Base-by-base conservation (phyloP, 768 basidiomycete species). In the Lyophyllum decastes region DNA sequence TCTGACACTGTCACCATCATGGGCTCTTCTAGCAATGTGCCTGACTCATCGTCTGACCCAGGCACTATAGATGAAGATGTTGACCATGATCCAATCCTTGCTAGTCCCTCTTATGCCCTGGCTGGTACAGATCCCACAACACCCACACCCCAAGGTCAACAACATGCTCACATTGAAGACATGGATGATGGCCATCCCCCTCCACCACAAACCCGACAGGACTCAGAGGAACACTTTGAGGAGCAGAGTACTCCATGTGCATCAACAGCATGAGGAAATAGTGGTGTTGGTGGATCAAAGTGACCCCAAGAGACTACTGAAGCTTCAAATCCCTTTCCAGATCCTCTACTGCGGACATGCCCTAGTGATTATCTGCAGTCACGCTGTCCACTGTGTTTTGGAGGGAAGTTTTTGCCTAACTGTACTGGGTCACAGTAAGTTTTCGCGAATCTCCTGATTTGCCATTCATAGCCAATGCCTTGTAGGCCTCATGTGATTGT, bases 341-440 rank as follows among this genome's bases (percentile, higher is more conserved):
- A 55, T 25, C 46, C 54, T 35, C 47, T 38, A 6, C 46, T 21
- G 1, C 54, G 27, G 14, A 26, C 14, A 40, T 51, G 53, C 0
- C 64, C 65, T 9, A 61, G 58, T 44, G 61, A 66, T 17, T 68
- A 68, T 52, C 55, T 70, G 6, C 52, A 50, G 27, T 52, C 27
- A 12, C 52, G 53, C 7, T 67, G 61, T 50, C 63, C 60, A 0
- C 43, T 62, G 1, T 66, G 62, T 38, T 64, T 66, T 48, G 61
- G 58, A n/a, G 64, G 57, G 1, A 34, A 35, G n/a, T 46, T 46
- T 35, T 24, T 26, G 12, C 33, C 19, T 11, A 40, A 8, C n/a
- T 16, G 47, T 30, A 12, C 7, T 30, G 25, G 19, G 5, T 38
- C 47, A 9, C n/a, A 41, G 22, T 49, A 40, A 55, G 46, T 49